Evolutionary conservation across 805 yeast genomes (phyloP), one percentile per base, ranked within the genome.

Genomic region (Candida boleticola): DNA sequence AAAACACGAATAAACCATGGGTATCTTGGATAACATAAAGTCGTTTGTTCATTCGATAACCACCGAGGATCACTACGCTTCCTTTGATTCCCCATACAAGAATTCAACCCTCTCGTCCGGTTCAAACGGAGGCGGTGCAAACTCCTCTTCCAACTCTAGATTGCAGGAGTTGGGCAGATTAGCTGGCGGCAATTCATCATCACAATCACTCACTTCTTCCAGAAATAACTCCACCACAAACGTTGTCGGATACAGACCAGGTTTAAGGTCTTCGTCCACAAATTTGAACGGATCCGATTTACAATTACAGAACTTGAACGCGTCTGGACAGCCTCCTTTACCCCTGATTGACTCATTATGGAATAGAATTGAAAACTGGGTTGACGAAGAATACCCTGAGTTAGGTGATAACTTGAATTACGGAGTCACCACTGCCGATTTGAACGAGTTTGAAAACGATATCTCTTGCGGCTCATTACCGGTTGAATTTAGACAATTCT

Each of bases 41-140:
- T 54, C 69, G 4, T 67, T 68, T 45, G 54, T 63, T 32, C 72
- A 78, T 52, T 74, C 80, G 21, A 68, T 78, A 31, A 77, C 82
- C 5, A 78, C 83, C 3, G 74, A 72, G 5, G 83, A 78, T 49
- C 83, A 78, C 53, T 78, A 78, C 53, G 83, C 83, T 18, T 71
- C 76, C 31, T 78, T 73, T 45, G 79, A 71, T 10, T 64, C 66
- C 14, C 63, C 67, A 3, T 60, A 59, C 40, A 57, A 52, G 38
- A 54, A 56, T 40, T 51, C 62, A 7, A 52, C 52, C 18, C 54
- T 46, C 16, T 25, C 30, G 5, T 47, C 40, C 20, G 40, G 41
- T 20, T 38, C 45, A 23, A 51, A 49, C 39, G 21, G 35, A 14
- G 31, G 5, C 6, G 35, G 35, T 14, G 35, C n/a, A 14, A 14